phyloP scores from a whole-genome alignment of 2,329 filamentous ascomycete genomes.

The Fusarium humuli region DNA sequence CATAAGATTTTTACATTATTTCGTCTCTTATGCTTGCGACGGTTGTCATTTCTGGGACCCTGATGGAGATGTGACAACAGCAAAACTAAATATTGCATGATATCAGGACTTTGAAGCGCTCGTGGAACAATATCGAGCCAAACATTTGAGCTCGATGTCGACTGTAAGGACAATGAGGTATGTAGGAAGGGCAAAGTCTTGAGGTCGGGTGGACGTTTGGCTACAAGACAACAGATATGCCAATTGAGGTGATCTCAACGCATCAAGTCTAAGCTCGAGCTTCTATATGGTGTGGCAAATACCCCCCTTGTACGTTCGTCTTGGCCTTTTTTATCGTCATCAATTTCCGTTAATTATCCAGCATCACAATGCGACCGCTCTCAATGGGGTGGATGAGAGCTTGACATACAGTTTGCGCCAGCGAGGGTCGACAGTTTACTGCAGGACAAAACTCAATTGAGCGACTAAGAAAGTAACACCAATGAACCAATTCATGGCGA shows the following conservation, averaged over 20 bases:
- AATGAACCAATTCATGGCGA: not conserved
- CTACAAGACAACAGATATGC: no score
- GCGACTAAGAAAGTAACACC: not conserved
- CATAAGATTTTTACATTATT: not conserved
- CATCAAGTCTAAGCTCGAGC: not conserved
- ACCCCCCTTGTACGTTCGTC: not conserved
- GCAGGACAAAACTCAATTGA: not conserved
- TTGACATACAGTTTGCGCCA: not conserved
- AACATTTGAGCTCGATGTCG: not conserved
- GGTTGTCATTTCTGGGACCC: fast-evolving
- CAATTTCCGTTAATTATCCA: not conserved
- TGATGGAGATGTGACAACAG: fast-evolving
- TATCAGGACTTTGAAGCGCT: not conserved
- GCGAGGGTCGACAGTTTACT: not conserved
- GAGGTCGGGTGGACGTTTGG: not conserved
- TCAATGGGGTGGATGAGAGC: not conserved
- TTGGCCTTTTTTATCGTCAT: not conserved
- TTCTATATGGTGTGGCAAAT: not conserved
- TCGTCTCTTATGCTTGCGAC: not conserved
- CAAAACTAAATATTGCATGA: not conserved
- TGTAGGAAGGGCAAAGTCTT: not conserved
- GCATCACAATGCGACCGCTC: not conserved
- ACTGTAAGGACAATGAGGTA: not conserved
- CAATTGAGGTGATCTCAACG: not conserved
- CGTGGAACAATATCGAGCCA: not conserved